A percentile compares a stretch with the other conserved stretches of the same genome.
Evolutionary conservation across 2,329 filamentous ascomycete species (phyloP).

Genomic region (Fusarium sp.): DNA sequence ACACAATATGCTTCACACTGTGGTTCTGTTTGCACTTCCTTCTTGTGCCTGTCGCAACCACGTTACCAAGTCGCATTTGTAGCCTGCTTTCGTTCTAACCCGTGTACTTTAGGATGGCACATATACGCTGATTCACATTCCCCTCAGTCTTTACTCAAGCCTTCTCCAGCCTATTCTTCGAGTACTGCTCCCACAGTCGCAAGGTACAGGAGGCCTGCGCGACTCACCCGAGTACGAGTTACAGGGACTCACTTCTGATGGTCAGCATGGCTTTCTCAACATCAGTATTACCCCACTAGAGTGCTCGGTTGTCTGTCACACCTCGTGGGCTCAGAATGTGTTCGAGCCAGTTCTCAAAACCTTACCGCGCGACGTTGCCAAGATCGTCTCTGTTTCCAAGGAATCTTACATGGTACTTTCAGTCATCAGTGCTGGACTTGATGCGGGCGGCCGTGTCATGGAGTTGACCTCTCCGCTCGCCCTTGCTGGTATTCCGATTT

Average conservation of each 20-base stretch:
- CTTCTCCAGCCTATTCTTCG: constrained; percentile 91
- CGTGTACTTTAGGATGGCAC: constrained; percentile 77
- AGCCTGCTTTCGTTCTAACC: constrained; percentile 51
- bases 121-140: constrained; percentile 91
- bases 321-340: constrained; percentile 76
- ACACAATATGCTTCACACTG: not conserved
- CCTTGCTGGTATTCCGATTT: constrained; percentile 92
- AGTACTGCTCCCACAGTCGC: constrained; percentile 77
- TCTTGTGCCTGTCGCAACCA: not conserved
- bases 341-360: constrained; percentile 78
- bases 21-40: not conserved
- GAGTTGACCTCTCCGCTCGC: constrained; percentile 92
- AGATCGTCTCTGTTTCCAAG: constrained; percentile 77
- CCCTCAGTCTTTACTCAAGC: constrained; percentile 78
- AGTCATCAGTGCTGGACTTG: constrained; percentile 88
- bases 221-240: constrained; percentile 55
- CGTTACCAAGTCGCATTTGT: not conserved
- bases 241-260: constrained; percentile 63
- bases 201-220: constrained; percentile 54
- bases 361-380: constrained; percentile 67
- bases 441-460: constrained; percentile 90
- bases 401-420: constrained; percentile 91
- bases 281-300: constrained; percentile 93
- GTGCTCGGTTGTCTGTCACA: constrained; percentile 91
- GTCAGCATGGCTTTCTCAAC: constrained; percentile 86